These are phyloP conservation scores for Mariannaea sp. DNA, from an alignment of 2,329 filamentous ascomycete genomes.

Conservation along the genomic window DNA sequence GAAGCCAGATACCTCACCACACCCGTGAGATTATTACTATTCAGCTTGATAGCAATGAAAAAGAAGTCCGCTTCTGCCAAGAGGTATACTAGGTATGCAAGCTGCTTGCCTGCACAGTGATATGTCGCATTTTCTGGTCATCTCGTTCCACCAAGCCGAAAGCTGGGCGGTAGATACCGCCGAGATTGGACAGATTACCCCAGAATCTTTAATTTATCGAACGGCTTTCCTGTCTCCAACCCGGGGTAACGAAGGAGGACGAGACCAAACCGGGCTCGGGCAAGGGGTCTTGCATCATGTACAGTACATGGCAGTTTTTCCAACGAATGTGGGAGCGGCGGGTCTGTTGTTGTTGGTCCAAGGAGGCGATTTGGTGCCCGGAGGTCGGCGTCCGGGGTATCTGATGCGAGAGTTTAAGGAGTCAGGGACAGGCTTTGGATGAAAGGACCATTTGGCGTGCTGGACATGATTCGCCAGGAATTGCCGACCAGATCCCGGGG, in stretches of 20 bases:
- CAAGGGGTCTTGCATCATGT: neutral
- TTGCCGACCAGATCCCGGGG: slow-evolving; percentile 33
- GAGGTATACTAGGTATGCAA: neutral
- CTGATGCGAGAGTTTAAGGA: no score
- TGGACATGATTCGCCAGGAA: slow-evolving; percentile 25
- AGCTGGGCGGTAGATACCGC: neutral
- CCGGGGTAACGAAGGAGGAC: no score
- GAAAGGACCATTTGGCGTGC: no score
- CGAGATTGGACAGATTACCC: neutral
- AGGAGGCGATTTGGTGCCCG: slow-evolving; percentile 1
- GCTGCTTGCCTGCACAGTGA: neutral
- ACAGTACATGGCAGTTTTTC: slow-evolving; percentile 9
- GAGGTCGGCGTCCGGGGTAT: slow-evolving; percentile 9
- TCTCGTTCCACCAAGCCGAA: neutral
- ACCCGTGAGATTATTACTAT: no score
- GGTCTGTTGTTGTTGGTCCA: slow-evolving; percentile 10
- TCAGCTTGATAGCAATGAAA: no score
- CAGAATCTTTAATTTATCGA: neutral
- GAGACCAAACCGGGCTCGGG: neutral
- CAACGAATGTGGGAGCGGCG: slow-evolving; percentile 3
- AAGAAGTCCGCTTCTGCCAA: no score
- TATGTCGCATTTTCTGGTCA: neutral
- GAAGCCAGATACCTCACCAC: no score
- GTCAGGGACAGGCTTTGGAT: no score
- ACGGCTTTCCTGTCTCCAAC: neutral